A percentile compares a stretch with the other conserved stretches of the same genome.
These are phyloP conservation scores for Leucocoprinus sp. DNA, from an alignment of 768 basidiomycete species.

Conservation along the genomic window DNA sequence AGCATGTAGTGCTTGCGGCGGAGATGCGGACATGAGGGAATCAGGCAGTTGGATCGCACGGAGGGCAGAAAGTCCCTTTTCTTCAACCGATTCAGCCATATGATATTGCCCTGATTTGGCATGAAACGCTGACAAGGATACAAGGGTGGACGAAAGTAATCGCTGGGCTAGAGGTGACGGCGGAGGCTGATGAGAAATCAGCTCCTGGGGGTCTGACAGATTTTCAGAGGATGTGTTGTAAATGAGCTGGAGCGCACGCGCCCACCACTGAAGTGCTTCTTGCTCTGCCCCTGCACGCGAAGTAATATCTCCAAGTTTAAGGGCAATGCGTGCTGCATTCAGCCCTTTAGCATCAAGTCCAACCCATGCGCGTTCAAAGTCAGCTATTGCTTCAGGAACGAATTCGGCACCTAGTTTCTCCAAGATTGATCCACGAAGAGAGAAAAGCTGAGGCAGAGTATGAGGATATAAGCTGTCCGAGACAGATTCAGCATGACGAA, in stretches of 20 bases:
- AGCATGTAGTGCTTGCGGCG: conserved; percentile 54
- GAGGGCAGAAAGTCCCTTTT: conserved; percentile 45
- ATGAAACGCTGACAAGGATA: conserved; percentile 67
- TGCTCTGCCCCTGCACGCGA: conserved; percentile 41
- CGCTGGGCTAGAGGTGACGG: conserved; percentile 58
- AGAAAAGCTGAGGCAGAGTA: conserved; percentile 47
- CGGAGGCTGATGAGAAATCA: conserved; percentile 33
- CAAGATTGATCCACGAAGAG: conserved; percentile 45
- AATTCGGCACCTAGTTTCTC: conserved; percentile 53
- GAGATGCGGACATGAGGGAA: conserved; percentile 33
- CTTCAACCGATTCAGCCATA: conserved; percentile 50
- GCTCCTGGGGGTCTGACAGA: conserved; percentile 9
- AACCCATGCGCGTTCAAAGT: conserved; percentile 54
- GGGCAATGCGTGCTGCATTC: conserved; percentile 46
- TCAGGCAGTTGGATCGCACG: conserved; percentile 43
- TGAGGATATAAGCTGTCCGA: conserved; percentile 33
- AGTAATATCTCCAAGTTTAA: conserved; percentile 62
- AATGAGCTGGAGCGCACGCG: conserved; percentile 42
- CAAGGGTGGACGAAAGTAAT: conserved; percentile 47
- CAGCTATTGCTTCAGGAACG: conserved; percentile 43
- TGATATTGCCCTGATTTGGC: conserved; percentile 48
- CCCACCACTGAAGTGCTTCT: conserved; percentile 65
- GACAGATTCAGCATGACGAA: conserved; percentile 33
- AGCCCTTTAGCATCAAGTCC: conserved; percentile 29
- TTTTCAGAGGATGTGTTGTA: conserved; percentile 19